These are phyloP conservation scores for Fusarium sambucinum DNA, from an alignment of 2,329 filamentous ascomycete species.

Conservation along the genomic window DNA sequence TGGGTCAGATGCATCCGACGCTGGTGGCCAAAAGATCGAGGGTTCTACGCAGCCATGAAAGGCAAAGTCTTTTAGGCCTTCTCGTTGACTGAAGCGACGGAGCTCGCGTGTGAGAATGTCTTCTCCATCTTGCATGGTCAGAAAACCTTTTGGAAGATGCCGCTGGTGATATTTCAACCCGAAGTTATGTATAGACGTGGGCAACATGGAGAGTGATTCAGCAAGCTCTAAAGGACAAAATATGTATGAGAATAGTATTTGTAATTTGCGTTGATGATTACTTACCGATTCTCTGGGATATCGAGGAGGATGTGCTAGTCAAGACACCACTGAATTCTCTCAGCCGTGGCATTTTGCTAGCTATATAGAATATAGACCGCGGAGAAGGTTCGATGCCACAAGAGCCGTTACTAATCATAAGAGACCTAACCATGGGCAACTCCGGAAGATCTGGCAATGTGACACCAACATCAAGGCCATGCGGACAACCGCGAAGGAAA, in stretches of 20 bases:
- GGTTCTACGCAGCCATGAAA: neutral
- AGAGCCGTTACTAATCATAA: accelerated
- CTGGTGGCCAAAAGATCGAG: conserved; percentile 13
- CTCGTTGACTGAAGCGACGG: conserved; percentile 1
- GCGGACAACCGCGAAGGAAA: too few species aligned
- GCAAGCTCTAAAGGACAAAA: neutral
- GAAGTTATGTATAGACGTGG: neutral
- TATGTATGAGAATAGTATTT: neutral
- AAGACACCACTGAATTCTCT: neutral
- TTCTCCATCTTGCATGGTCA: neutral
- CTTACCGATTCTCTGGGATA: conserved; percentile 4
- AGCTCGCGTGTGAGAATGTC: conserved; percentile 3
- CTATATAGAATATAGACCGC: conserved; percentile 1
- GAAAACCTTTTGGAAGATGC: neutral
- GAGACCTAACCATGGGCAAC: neutral
- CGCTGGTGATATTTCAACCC: neutral
- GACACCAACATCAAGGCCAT: neutral
- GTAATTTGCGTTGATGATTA: too few species aligned
- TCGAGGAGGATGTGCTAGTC: too few species aligned
- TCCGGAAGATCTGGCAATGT: conserved; percentile 2
- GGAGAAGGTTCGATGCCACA: neutral
- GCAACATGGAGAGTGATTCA: neutral
- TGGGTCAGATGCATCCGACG: neutral
- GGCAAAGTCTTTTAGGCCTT: neutral
- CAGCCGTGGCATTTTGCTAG: conserved; percentile 10